Conservation (phyloP, 2,329 filamentous ascomycete species). For the Phoma sp. region DNA sequence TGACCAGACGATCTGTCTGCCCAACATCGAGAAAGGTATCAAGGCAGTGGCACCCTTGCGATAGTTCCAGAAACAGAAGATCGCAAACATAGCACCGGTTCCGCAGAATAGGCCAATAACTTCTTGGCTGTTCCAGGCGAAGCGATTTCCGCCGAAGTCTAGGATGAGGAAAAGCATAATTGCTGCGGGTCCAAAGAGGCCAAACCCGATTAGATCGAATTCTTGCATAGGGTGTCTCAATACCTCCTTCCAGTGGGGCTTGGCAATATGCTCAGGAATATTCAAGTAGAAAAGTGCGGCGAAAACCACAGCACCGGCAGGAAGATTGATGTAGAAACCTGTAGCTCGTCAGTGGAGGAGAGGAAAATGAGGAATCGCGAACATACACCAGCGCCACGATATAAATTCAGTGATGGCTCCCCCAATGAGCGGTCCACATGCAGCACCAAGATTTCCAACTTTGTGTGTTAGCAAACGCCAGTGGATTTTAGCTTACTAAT, state of each 20-base stretch:
- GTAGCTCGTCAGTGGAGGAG: not conserved
- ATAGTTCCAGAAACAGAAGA: slow-evolving; percentile 66
- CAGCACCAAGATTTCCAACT: slow-evolving; percentile 52
- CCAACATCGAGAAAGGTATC: slow-evolving; percentile 56
- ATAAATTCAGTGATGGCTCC: slow-evolving; percentile 53
- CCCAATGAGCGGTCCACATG: slow-evolving; percentile 58
- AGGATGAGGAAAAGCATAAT: slow-evolving; percentile 59
- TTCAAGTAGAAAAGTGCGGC: slow-evolving; percentile 56
- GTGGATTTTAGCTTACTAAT: slow-evolving; percentile 53
- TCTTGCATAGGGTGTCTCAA: slow-evolving; percentile 53
- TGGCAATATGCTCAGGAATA: slow-evolving; percentile 51
- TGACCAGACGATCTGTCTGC: slow-evolving; percentile 42
- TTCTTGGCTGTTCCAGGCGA: slow-evolving; percentile 58
- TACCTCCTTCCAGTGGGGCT: slow-evolving; percentile 56
- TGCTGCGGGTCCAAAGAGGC: slow-evolving; percentile 54
- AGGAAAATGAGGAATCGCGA: slow-evolving; percentile 19
- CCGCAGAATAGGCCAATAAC: slow-evolving; percentile 61
- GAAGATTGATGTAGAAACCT: slow-evolving; percentile 44
- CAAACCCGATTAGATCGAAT: slow-evolving; percentile 60
- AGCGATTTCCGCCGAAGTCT: slow-evolving; percentile 58
- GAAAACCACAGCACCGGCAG: slow-evolving; percentile 47
- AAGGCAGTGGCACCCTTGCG: slow-evolving; percentile 68
- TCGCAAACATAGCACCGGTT: slow-evolving; percentile 52
- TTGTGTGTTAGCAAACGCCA: slow-evolving; percentile 35
- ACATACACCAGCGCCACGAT: slow-evolving; percentile 56